Conservation (phyloP, 306 rosid genomes). For the Ormosia emarginata region DNA sequence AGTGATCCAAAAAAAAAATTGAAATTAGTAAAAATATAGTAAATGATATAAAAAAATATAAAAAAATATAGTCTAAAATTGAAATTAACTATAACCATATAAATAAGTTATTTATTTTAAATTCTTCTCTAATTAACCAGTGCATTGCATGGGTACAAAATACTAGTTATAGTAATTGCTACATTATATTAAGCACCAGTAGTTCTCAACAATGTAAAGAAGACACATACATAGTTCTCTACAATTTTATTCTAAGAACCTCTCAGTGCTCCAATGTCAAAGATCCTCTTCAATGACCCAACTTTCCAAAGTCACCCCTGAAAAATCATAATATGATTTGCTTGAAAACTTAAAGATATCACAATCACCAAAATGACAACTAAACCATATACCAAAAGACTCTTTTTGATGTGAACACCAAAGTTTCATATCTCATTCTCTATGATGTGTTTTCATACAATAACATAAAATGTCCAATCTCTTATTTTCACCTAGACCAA, state of each 20-base stretch:
- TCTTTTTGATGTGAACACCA: background rate
- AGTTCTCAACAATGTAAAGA: conserved; percentile 14
- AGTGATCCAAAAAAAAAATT: too few relatives aligned
- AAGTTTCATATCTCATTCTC: background rate
- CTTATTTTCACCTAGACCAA: conserved; percentile 31
- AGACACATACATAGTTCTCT: too few relatives aligned
- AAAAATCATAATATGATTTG: conserved; percentile 11
- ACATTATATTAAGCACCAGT: conserved; percentile 98
- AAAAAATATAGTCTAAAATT: too few relatives aligned
- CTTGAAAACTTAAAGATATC: too few relatives aligned
- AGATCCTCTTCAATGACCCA: conserved; percentile 64
- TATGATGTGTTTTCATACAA: background rate
- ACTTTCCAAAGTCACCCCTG: conserved; percentile 99
- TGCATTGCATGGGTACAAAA: too few relatives aligned
- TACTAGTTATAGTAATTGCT: conserved; percentile 46
- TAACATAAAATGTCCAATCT: background rate
- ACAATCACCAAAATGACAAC: background rate
- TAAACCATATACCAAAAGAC: background rate
- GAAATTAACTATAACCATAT: too few relatives aligned
- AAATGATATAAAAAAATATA: too few relatives aligned
- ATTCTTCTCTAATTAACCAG: too few relatives aligned
- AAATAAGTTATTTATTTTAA: too few relatives aligned
- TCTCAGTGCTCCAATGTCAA: too few relatives aligned
- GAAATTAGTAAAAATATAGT: too few relatives aligned
- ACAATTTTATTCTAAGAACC: too few relatives aligned